Base-by-base conservation (phyloP, 1,284 basidiomycete species). In the Ceratobasidium sp. region DNA sequence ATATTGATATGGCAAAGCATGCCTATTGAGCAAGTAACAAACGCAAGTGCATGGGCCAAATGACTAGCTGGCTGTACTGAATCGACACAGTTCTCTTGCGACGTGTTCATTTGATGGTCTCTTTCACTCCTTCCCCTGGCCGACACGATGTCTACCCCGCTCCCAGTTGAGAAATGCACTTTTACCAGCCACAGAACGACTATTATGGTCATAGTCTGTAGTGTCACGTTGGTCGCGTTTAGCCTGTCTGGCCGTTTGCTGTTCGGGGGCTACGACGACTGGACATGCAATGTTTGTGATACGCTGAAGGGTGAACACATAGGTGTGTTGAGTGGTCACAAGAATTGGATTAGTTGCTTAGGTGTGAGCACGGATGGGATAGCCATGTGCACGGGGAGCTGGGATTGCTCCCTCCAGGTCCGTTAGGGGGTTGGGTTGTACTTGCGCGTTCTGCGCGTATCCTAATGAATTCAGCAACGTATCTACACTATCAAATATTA, bases 281-380 rank as follows among this genome's bases (percentile, higher is more conserved):
- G 97, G 93, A 99, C 97, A 79, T 96, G 94, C 87, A 99, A 99
- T 81, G 97, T 99, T 60, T 99, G 97, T 98, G 97, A 99, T 82
- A 98, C 97, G 53, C 89, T 99, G 81, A 98, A 97, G 84, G 97
- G 96, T 74, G 97, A 99, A 84, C 92, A 97, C 74, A 96, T 99
- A 44, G 97, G 97, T 76, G 96, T 99, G 48, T 85, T 99, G 76
- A 94, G 96, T 45, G 97, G 97, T 15, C 98, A 99, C 82, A 97
- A 99, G 87, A 99, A 99, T 86, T 88, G 97, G 77, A 96, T 99
- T 78, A 95, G 93, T 80, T 99, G 97, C 86, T 86, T 99, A 80
- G 97, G 98, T 75, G 96, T 99, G 79, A 96, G 93, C 80, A 90
- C 92, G 50, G 97, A 99, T 81, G 97, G 97, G 60, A 97, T 98